These are phyloP conservation scores for Rubia tinctorum DNA, from an alignment of 305 asterid genomes.

Conservation along the genomic window DNA sequence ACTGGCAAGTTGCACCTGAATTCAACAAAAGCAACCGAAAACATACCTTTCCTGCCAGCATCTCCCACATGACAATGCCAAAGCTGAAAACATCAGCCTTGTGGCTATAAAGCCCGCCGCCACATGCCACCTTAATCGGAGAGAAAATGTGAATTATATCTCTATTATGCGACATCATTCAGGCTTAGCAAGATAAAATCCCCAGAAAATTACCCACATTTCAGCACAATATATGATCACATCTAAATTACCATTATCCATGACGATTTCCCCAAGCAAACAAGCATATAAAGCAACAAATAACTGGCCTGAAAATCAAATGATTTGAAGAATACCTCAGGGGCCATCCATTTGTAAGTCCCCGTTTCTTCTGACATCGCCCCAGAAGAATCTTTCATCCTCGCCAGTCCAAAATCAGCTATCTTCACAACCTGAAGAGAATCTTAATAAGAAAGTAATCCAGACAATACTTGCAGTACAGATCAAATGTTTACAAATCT, in stretches of 20 bases:
- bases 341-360: slow-evolving; percentile 97
- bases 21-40: slow-evolving; percentile 9
- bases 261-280: slow-evolving; percentile 2
- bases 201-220: background rate
- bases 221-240: too few species aligned
- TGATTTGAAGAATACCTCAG: slow-evolving; percentile 67
- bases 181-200: background rate
- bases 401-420: slow-evolving; percentile 95
- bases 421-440: slow-evolving; percentile 75
- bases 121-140: slow-evolving; percentile 79
- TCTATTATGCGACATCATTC: too few species aligned
- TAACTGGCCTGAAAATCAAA: background rate
- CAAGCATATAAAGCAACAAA: slow-evolving; percentile 7
- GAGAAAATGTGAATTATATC: slow-evolving; percentile 26
- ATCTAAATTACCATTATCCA: too few species aligned
- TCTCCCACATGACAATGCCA: slow-evolving; percentile 88
- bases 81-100: slow-evolving; percentile 90
- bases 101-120: slow-evolving; percentile 81
- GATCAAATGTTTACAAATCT: too few species aligned
- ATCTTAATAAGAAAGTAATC: too few species aligned
- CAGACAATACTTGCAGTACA: too few species aligned
- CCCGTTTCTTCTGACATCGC: slow-evolving; percentile 99
- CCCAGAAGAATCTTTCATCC: slow-evolving; percentile 87
- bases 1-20: background rate
- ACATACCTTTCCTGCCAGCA: slow-evolving; percentile 85